A percentile compares a stretch with the other conserved stretches of the same genome.
These are phyloP conservation scores for Lichtheimia hyalospora DNA, from an alignment of 371 early-diverging fungal genomes.

Conservation along the genomic window DNA sequence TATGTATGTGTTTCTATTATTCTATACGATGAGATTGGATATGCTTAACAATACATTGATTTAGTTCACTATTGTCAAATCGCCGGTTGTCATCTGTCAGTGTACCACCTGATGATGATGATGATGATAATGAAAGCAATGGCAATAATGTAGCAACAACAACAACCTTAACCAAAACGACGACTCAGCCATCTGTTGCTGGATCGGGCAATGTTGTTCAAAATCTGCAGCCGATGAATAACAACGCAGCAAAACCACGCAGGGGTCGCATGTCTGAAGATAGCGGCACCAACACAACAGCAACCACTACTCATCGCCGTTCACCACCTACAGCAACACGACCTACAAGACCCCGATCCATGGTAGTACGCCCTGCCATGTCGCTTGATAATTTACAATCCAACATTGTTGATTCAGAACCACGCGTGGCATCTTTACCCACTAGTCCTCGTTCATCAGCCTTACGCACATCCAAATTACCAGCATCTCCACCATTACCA, in stretches of 20 bases:
- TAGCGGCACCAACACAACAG: neutral
- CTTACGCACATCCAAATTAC: neutral
- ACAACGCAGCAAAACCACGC: neutral
- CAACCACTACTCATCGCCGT: neutral
- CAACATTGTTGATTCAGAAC: neutral
- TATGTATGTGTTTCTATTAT: neutral
- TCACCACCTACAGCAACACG: neutral
- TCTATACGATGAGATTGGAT: no score
- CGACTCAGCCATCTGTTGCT: no score
- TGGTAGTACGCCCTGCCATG: constrained; percentile 25
- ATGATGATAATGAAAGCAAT: no score
- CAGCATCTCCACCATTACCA: neutral
- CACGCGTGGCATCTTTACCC: constrained; percentile 9
- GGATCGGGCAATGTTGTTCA: no score
- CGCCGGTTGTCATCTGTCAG: no score
- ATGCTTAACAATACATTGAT: no score
- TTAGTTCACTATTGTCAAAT: no score
- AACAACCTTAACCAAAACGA: no score
- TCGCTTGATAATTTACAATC: constrained; percentile 11
- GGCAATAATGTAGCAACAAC: no score
- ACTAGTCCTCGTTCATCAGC: neutral
- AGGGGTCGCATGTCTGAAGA: neutral
- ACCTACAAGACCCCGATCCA: neutral
- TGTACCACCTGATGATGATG: no score
- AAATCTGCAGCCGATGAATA: neutral